Percentiles rank a stretch among this genome's conserved stretches.
phyloP scores from a whole-genome alignment of 495 filamentous ascomycete species.

The Trichoderma reesei region DNA sequence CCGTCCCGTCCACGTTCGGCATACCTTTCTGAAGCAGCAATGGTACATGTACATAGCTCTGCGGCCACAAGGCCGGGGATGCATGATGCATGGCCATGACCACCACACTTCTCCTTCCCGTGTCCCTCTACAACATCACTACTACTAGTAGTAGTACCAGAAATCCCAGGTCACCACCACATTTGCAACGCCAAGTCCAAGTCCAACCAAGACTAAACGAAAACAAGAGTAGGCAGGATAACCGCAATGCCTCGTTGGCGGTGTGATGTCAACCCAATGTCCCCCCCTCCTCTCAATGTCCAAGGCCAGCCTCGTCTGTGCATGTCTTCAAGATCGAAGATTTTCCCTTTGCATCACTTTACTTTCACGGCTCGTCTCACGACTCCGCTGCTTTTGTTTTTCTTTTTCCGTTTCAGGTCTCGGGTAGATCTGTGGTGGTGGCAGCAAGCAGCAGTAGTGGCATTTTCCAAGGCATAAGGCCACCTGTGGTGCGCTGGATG shows the following conservation, averaged over 20 bases:
- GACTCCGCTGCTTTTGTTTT: neutral
- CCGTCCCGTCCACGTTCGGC: too few species aligned
- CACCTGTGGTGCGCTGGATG: neutral
- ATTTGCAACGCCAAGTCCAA: neutral
- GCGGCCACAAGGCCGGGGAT: neutral
- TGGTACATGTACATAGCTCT: neutral
- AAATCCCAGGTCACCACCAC: neutral
- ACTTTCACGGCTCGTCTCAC: constrained; percentile 1
- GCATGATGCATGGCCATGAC: neutral
- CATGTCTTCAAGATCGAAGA: neutral
- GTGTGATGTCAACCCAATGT: constrained; percentile 7
- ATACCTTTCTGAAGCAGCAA: too few species aligned
- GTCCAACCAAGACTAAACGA: neutral
- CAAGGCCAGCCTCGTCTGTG: neutral
- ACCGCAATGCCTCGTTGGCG: neutral
- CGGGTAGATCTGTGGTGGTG: neutral
- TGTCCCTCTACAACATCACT: neutral
- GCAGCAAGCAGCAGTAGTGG: neutral
- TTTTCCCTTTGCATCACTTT: neutral
- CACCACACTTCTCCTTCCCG: too few species aligned
- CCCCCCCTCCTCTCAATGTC: neutral
- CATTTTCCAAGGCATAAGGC: neutral
- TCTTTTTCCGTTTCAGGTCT: neutral
- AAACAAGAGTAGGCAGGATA: neutral
- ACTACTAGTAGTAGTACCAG: too few species aligned